Percentiles rank a stretch among this genome's conserved stretches.
phyloP scores from a whole-genome alignment of 1,139 yeast species.

The Candida neerlandica region DNA sequence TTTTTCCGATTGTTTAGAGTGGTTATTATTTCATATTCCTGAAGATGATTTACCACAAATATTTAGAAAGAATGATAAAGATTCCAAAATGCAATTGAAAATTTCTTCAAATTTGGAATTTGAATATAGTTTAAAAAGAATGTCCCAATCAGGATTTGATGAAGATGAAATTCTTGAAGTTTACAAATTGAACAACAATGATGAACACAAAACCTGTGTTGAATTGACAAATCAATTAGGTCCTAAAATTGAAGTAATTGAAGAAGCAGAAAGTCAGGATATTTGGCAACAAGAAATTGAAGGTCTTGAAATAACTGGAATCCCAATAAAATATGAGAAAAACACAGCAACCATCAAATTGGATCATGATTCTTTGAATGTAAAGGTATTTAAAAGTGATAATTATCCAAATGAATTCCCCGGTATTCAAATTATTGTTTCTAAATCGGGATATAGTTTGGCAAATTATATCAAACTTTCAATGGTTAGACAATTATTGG shows the following conservation, averaged over 20 bases:
- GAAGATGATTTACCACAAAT: conserved; percentile 85
- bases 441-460: conserved; percentile 46
- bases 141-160: conserved; percentile 71
- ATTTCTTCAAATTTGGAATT: conserved; percentile 44
- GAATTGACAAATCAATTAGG: conserved; percentile 47
- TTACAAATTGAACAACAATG: conserved; percentile 40
- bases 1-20: conserved; percentile 66
- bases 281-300: conserved; percentile 82
- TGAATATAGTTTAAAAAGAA: conserved; percentile 51
- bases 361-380: conserved; percentile 29
- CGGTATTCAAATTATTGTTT: conserved; percentile 61
- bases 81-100: conserved; percentile 50
- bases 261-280: conserved; percentile 27
- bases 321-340: conserved; percentile 20
- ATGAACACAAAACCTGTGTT: conserved; percentile 57
- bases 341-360: conserved; percentile 31
- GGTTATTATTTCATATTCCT: conserved; percentile 86
- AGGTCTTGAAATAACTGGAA: conserved; percentile 59
- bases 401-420: conserved; percentile 63
- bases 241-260: conserved; percentile 6
- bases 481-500: conserved; percentile 51
- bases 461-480: conserved; percentile 79
- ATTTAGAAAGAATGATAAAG: conserved; percentile 49
- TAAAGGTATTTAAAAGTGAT: conserved; percentile 54
- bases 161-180: conserved; percentile 60